phyloP scores from a whole-genome alignment of 1,139 yeast species.

The Hyphopichia wangnamkhiaoensis region DNA sequence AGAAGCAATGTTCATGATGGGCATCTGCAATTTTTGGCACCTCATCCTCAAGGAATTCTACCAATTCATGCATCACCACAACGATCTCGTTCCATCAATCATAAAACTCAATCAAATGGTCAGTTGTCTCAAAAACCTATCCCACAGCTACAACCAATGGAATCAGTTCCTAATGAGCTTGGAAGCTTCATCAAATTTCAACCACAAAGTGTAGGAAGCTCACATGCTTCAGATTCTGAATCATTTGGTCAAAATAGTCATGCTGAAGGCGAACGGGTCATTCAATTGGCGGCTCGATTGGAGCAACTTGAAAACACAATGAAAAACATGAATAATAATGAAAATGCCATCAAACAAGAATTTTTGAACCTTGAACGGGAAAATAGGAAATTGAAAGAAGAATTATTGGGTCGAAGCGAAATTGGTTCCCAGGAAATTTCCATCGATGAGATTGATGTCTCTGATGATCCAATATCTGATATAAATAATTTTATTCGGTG shows the following conservation, averaged over 20 bases:
- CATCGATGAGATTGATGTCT: conserved; percentile 24
- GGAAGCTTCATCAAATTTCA: conserved; percentile 1
- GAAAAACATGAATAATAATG: conserved; percentile 11
- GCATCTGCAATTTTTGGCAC: no score
- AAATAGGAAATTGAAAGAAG: conserved; percentile 16
- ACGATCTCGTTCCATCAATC: not conserved
- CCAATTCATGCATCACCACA: no score
- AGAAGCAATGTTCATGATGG: not conserved
- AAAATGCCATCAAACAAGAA: conserved; percentile 5
- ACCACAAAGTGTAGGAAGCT: not conserved
- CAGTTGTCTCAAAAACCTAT: conserved; percentile 3
- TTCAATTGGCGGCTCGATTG: conserved; percentile 11
- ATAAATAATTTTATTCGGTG: conserved; percentile 31
- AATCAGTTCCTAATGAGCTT: conserved; percentile 4
- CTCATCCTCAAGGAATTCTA: no score
- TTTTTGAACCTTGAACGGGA: conserved; percentile 14
- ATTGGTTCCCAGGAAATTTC: conserved; percentile 10
- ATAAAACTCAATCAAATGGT: not conserved
- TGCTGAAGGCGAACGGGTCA: conserved; percentile 8
- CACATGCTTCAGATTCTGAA: not conserved
- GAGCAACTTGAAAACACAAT: conserved; percentile 20
- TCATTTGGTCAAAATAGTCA: not conserved
- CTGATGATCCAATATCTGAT: conserved; percentile 21
- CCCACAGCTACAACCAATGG: conserved; percentile 3
- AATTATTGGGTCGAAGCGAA: conserved; percentile 7